These are phyloP conservation scores for Yarrowia divulgata DNA, from an alignment of 805 yeast genomes.

Conservation along the genomic window DNA sequence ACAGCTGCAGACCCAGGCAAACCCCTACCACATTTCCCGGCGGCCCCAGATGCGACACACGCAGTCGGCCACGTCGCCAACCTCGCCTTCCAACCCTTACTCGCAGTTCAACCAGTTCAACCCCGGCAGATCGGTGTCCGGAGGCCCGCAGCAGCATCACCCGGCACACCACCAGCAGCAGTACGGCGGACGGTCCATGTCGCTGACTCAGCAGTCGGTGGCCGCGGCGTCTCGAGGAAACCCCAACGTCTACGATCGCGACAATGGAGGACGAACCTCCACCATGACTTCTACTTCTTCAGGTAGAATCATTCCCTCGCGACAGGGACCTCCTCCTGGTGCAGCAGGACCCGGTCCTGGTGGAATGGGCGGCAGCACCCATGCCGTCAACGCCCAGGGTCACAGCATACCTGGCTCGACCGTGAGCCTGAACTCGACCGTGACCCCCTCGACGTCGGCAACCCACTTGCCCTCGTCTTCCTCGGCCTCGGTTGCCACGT, in stretches of 20 bases:
- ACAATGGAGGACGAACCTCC: background rate
- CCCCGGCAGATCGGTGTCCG: slow-evolving; percentile 34
- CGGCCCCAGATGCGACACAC: slow-evolving; percentile 32
- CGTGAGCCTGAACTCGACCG: slow-evolving; percentile 2
- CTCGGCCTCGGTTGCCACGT: slow-evolving; percentile 2
- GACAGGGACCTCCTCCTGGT: background rate
- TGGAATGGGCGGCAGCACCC: slow-evolving; percentile 11
- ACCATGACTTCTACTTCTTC: slow-evolving; percentile 33
- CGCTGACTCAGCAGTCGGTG: slow-evolving; percentile 26
- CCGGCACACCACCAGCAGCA: slow-evolving; percentile 25
- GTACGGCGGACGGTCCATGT: slow-evolving; percentile 14
- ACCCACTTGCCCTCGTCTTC: slow-evolving; percentile 21
- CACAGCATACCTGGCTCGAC: slow-evolving; percentile 35
- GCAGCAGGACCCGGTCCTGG: background rate
- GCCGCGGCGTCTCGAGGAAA: slow-evolving; percentile 25
- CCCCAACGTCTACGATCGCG: slow-evolving; percentile 39
- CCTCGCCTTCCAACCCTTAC: slow-evolving; percentile 29
- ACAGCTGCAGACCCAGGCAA: slow-evolving; percentile 9
- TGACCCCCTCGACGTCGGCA: slow-evolving; percentile 22
- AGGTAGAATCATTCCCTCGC: slow-evolving; percentile 28
- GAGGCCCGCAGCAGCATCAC: slow-evolving; percentile 38
- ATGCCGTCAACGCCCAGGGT: slow-evolving; percentile 27
- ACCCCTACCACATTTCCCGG: slow-evolving; percentile 28
- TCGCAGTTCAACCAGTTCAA: slow-evolving; percentile 28
- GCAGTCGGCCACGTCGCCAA: slow-evolving; percentile 32